Evolutionary conservation across 441 rosid species (phyloP), one percentile per base, ranked within the genome.

Genomic region (Aleurites moluccanus): DNA sequence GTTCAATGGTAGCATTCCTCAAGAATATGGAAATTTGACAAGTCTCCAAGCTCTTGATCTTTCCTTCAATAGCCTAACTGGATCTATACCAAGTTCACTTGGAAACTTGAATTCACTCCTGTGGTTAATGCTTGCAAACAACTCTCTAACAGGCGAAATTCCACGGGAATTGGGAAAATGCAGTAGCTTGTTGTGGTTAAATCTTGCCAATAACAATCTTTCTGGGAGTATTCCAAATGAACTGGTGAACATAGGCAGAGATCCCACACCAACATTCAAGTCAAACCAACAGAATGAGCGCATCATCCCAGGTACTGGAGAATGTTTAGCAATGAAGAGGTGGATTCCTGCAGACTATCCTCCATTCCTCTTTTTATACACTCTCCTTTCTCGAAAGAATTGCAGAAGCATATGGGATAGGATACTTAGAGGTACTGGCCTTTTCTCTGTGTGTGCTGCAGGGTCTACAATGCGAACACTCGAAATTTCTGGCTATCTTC

Each of bases 321-420:
- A 91, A 85, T 92, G 98, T 77, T 81, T 82, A 77, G 74, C 86
- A 5, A 92, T 94, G 95, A 85, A 0, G 84, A 88, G 98, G 77
- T 94, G 98, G 98, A 92, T 94, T 76, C 97, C 97, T 21, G 97
- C 92, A n/a, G 91, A 91, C 75, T 91, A 91, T 70, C 92, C 91
- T 25, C 98, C 98, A 14, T 94, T 94, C 84, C 89, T 45, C 73
- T 94, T 94, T 70, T 92, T 83, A 20, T 89, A 91, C 21, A 75
- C 80, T 18, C 77, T 94, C 55, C 92, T 94, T 35, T 86, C 91
- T 0, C 84, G 91, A 74, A 90, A 86, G 83, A 92, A 73, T 75
- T 94, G 98, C 82, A 81, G 86, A 76, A 88, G 82, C 83, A n/a
- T 88, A 69, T 94, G 98, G 98, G 87, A 91, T 62, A 82, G 75